These are phyloP conservation scores for Daedalea quercina DNA, from an alignment of 768 basidiomycete genomes.

Conservation along the genomic window DNA sequence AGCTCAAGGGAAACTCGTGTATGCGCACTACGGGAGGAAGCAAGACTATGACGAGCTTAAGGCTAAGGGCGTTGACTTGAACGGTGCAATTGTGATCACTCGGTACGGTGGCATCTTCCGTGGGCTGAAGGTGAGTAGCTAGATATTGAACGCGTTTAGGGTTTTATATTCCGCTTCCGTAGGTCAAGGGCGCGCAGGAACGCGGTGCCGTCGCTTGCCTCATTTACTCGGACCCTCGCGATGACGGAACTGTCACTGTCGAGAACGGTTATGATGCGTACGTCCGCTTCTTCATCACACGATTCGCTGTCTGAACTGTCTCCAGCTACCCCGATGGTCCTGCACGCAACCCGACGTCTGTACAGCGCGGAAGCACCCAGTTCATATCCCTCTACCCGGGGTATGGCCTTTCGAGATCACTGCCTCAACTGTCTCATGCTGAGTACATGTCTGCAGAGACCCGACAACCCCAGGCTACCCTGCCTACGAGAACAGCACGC, in stretches of 20 bases:
- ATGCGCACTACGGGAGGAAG: slow-evolving; percentile 76
- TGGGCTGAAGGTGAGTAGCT: slow-evolving; percentile 64
- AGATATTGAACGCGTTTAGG: neutral
- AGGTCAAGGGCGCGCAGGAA: slow-evolving; percentile 82
- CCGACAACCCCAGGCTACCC: slow-evolving; percentile 88
- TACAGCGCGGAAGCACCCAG: slow-evolving; percentile 83
- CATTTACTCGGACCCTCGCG: slow-evolving; percentile 82
- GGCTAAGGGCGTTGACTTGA: slow-evolving; percentile 57
- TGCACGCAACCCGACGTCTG: slow-evolving; percentile 76
- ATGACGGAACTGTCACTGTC: slow-evolving; percentile 74
- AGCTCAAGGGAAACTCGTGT: slow-evolving; percentile 63
- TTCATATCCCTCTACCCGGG: slow-evolving; percentile 54
- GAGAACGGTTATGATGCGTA: slow-evolving; percentile 68
- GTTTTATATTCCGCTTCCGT: neutral
- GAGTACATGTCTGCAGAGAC: slow-evolving; percentile 31
- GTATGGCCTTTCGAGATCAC: slow-evolving; percentile 12
- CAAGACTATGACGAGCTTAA: slow-evolving; percentile 67
- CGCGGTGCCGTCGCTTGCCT: slow-evolving; percentile 71
- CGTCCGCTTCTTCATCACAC: neutral
- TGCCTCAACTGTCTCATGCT: neutral
- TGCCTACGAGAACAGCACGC: slow-evolving; percentile 74
- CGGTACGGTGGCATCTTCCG: slow-evolving; percentile 77
- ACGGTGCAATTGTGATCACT: slow-evolving; percentile 69
- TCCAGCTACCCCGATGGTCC: slow-evolving; percentile 74
- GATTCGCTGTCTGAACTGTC: neutral